Evolutionary conservation across 176 grass and related monocot genomes (phyloP).

Genomic region (Oryza rufipogon): DNA sequence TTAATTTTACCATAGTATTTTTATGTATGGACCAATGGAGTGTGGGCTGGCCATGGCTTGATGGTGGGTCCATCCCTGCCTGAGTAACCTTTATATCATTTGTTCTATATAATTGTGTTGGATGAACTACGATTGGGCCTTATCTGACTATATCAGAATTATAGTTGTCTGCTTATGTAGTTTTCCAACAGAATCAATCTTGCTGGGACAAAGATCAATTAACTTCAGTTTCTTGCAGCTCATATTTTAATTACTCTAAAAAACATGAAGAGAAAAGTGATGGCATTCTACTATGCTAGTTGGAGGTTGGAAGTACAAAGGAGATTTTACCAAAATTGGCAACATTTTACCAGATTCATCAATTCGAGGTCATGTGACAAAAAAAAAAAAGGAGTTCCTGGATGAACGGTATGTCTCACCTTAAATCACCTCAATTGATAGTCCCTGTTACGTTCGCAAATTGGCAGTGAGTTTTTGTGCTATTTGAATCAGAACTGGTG

Average conservation of each 20-base stretch:
- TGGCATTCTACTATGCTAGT: not conserved
- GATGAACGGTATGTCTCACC: not conserved
- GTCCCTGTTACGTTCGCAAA: not conserved
- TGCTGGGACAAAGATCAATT: not conserved
- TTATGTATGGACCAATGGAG: no score
- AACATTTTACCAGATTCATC: not conserved
- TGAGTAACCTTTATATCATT: not conserved
- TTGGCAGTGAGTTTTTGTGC: not conserved
- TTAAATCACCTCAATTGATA: not conserved
- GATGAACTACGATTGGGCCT: not conserved
- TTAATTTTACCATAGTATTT: no score
- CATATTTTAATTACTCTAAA: not conserved
- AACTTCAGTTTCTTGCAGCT: conserved; percentile 5
- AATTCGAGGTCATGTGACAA: not conserved
- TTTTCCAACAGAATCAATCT: not conserved
- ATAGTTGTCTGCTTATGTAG: not conserved
- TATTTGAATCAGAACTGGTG: not conserved
- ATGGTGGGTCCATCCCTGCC: no score
- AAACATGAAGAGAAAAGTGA: not conserved
- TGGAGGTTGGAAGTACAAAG: not conserved
- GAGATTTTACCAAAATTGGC: not conserved
- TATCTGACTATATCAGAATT: not conserved
- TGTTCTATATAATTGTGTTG: conserved; percentile 13
- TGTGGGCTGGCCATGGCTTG: no score
- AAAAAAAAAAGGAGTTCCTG: not conserved